Evolutionary conservation across 2,329 filamentous ascomycete species (phyloP).

Genomic region (Penicillium crustosum): DNA sequence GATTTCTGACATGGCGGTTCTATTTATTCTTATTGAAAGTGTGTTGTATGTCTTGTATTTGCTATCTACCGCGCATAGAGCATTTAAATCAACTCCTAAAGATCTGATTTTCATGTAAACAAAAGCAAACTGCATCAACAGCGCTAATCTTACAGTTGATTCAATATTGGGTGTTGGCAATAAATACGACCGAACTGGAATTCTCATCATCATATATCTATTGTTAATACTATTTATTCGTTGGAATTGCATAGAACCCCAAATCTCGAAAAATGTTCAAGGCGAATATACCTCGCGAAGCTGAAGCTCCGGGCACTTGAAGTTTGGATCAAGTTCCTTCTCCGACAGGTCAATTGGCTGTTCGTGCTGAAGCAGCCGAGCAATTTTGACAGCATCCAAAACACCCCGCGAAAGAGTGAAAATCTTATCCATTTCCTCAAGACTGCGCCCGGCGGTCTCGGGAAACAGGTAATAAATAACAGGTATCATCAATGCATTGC

Average conservation of each 20-base stretch:
- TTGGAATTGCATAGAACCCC: neutral
- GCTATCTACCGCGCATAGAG: too few relatives aligned
- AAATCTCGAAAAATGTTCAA: neutral
- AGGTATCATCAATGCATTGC: conserved; percentile 22
- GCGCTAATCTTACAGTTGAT: neutral
- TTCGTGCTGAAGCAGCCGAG: conserved; percentile 14
- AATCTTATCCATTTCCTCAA: conserved; percentile 26
- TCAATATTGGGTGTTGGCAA: too few relatives aligned
- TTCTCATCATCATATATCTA: neutral
- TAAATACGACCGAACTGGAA: neutral
- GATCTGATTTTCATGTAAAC: neutral
- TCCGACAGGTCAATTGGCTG: conserved; percentile 2
- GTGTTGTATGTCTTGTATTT: neutral
- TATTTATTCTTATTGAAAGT: neutral
- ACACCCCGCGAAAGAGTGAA: conserved; percentile 14
- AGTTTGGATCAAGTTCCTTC: neutral
- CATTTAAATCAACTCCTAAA: neutral
- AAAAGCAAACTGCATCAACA: neutral
- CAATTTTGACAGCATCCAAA: conserved; percentile 18
- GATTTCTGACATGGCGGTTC: neutral
- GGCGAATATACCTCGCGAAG: conserved; percentile 5
- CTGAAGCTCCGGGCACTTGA: conserved; percentile 8
- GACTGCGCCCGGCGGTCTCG: conserved; percentile 23
- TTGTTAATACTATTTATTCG: neutral
- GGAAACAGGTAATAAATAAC: conserved; percentile 23